Evolutionary conservation across 1,284 basidiomycete species (phyloP), one percentile per base, ranked within the genome.

Genomic region (Cutaneotrichosporon sp.): DNA sequence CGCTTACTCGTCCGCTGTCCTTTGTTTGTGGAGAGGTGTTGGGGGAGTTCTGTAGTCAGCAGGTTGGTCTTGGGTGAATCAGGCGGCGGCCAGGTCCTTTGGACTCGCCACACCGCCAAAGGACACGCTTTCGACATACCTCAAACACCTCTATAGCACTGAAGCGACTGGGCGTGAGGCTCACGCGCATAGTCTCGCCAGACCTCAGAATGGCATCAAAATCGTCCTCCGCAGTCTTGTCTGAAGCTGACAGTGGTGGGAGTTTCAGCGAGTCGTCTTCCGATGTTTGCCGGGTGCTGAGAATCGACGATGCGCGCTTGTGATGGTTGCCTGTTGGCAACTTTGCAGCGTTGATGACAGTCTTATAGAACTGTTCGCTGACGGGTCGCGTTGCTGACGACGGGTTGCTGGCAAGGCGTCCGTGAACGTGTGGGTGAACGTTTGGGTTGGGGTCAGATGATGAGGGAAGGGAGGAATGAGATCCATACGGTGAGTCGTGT

Each of bases 81-180:
- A 14, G 4, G 16, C 12, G 16, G 2, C 2, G 26, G 22, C 5
- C 14, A 16, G 38, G 24, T 41, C 38, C 38, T 26, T 41, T 41
- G 38, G 14, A 16, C 38, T 16, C 2, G 22, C 14, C 22, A 6
- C 12, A 10, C 14, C 27, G 5, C 14, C 22, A 24, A 42, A 8
- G 34, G 8, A 22, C n/a, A 25, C 29, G 19, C 14, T 31, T 27
- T 7, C 24, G 9, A 64, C 76, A 71, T 75, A 91, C 91, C 79
- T 93, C 90, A 81, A 92, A 91, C 34, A 91, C 91, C 79, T 93
- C 90, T 81, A 92, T 90, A 33, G 84, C 88, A 72, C 84, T 87
- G 51, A 96, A 78, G 48, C 91, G 80, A 76, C 93, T 87, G 52
- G 93, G 93, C 25, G 93, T 97, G 55, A 97, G 79, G 44, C 90